Evolutionary conservation across 257 asterid genomes (phyloP).

Genomic region (Salvia rosmarinus): DNA sequence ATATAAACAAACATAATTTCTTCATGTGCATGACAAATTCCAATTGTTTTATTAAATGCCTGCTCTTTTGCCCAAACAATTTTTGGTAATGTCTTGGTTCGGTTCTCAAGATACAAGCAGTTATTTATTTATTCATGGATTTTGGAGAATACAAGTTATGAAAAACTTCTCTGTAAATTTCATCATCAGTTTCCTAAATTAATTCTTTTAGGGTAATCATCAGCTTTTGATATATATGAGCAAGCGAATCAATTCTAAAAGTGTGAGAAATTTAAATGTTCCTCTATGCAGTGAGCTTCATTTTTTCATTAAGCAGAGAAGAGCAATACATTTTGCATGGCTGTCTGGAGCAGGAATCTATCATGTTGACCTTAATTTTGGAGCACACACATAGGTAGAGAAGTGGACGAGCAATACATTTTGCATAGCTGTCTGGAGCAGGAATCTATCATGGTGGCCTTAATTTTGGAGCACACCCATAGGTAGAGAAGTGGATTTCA

Average conservation of each 20-base stretch:
- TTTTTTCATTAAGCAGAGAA: slow-evolving; percentile 92
- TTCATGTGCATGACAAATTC: not conserved
- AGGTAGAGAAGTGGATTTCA: slow-evolving; percentile 53
- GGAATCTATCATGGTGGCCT: slow-evolving; percentile 98
- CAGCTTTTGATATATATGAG: slow-evolving; percentile 27
- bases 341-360: slow-evolving; percentile 99
- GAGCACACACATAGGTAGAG: slow-evolving; percentile 87
- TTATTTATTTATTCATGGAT: not conserved
- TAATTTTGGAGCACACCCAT: slow-evolving; percentile 81
- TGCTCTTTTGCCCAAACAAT: not conserved
- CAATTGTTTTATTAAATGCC: not conserved
- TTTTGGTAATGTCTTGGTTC: slow-evolving; percentile 2
- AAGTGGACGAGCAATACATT: slow-evolving; percentile 88
- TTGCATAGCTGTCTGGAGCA: slow-evolving; percentile 99
- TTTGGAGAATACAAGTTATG: slow-evolving; percentile 23
- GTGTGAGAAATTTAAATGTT: slow-evolving; percentile 25
- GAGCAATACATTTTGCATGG: slow-evolving; percentile 97
- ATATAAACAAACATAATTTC: not conserved
- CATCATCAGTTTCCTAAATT: slow-evolving; percentile 13
- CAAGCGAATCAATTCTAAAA: slow-evolving; percentile 16
- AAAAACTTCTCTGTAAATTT: not conserved
- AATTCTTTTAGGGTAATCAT: slow-evolving; percentile 18
- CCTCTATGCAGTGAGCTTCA: slow-evolving; percentile 85
- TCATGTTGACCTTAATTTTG: slow-evolving; percentile 96
- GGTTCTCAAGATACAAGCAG: not conserved